Conservation (phyloP, 768 basidiomycete species). For the Lentinula raphanica region DNA sequence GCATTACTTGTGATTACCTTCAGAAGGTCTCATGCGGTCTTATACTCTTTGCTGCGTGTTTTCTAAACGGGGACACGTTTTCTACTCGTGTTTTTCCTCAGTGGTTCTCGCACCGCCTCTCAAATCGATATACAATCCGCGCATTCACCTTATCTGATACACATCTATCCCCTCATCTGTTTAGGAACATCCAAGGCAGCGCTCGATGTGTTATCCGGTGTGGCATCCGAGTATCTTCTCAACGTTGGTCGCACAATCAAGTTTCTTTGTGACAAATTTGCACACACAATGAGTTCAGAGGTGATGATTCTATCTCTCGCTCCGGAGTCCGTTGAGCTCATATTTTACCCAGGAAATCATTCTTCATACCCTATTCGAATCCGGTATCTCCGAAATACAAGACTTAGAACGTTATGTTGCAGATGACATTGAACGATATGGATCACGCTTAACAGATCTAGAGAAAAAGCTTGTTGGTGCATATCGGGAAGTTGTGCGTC, state of each 20-base stretch:
- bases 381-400: constrained; percentile 70
- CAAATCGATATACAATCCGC: background rate
- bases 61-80: background rate
- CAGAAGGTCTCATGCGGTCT: background rate
- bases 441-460: constrained; percentile 66
- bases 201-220: constrained; percentile 70
- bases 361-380: constrained; percentile 86
- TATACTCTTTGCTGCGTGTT: background rate
- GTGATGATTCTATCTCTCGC: constrained; percentile 31
- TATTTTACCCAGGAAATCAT: constrained; percentile 71
- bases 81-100: background rate
- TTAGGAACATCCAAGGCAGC: constrained; percentile 72
- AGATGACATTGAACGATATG: constrained; percentile 84
- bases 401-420: constrained; percentile 84
- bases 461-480: constrained; percentile 84
- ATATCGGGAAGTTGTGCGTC: constrained; percentile 73
- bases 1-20: background rate
- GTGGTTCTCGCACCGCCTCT: background rate
- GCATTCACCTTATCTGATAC: background rate
- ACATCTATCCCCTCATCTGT: background rate
- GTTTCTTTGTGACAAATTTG: constrained; percentile 77
- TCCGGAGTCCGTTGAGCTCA: background rate
- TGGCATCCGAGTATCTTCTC: constrained; percentile 73
- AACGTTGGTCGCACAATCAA: constrained; percentile 87
- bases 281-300: constrained; percentile 77